Evolutionary conservation across 1,284 basidiomycete genomes (phyloP), one percentile per base, ranked within the genome.

Genomic region (Mycena sp.): DNA sequence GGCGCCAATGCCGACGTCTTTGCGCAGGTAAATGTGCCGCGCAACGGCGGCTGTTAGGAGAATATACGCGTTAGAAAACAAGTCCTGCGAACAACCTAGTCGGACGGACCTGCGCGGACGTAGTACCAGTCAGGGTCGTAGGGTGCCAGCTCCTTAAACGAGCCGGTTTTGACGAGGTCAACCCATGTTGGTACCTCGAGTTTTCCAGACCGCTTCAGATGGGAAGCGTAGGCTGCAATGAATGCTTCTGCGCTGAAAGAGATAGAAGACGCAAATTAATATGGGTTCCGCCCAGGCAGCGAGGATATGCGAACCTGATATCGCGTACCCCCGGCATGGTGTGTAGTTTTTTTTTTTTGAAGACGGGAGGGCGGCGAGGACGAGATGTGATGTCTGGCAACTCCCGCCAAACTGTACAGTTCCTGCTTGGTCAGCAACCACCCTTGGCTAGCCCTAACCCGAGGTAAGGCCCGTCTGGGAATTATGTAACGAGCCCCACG

Each of bases 91-190:
- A 54, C 38, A 12, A 45, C 16, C 10, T 23, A 25, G 40, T 26
- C 19, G 45, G 23, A 76, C 89, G 75, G 76, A 96, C 96, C 96
- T 81, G 96, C 94, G 74, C 97, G 95, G 77, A 98, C 87, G 85
- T 99, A 99, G 89, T 91, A 99, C 97, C 97, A 99, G 83, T 99
- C 98, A 56, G 95, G 94, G 83, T 99, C 96, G 84, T 99, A 99
- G 63, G 97, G 97, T 58, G 96, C 96, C 70, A 97, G 94, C 85
- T 99, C 97, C 85, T 99, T 99, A 88, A 87, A 97, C 68, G 93
- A 83, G 77, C 95, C 98, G 65, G 97, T 99, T 88, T 99, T 99
- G 81, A 99, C 97, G 74, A 98, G 87, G 83, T 99, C 97, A 67
- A 96, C 97, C 98, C 98, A 99, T 81, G 90, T 93, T 73, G 97